A percentile compares a stretch with the other conserved stretches of the same genome.
phyloP scores from a whole-genome alignment of 441 rosid genomes.

The Cnidoscolus chayamansa region DNA sequence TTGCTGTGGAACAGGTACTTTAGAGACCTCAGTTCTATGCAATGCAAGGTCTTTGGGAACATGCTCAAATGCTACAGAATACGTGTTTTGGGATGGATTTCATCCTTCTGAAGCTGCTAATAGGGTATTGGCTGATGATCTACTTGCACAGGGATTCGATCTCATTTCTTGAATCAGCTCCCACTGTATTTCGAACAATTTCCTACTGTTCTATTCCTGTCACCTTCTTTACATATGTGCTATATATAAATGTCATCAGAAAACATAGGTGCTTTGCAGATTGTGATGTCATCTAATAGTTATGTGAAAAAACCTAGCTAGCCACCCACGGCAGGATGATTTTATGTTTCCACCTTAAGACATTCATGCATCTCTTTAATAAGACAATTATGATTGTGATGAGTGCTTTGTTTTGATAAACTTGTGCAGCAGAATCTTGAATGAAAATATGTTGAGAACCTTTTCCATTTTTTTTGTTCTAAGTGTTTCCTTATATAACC shows the following conservation, averaged over 20 bases:
- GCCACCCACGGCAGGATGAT: not conserved
- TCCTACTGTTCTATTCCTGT: slow-evolving; percentile 7
- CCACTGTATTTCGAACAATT: slow-evolving; percentile 13
- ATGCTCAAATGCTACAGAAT: slow-evolving; percentile 42
- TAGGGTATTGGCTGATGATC: slow-evolving; percentile 57
- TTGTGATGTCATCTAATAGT: not conserved
- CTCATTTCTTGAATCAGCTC: slow-evolving; percentile 59
- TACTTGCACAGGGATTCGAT: slow-evolving; percentile 67
- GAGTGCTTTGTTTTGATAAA: not conserved
- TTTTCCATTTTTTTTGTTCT: not conserved
- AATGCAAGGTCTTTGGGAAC: slow-evolving; percentile 61
- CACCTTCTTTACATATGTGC: slow-evolving; percentile 17
- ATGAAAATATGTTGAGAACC: not conserved
- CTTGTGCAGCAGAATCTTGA: not conserved
- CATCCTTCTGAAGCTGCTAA: slow-evolving; percentile 95
- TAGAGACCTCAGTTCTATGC: slow-evolving; percentile 86
- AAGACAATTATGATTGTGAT: slow-evolving; percentile 10
- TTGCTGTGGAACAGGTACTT: slow-evolving; percentile 89
- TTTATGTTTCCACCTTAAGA: not conserved
- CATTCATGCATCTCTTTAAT: slow-evolving; percentile 3
- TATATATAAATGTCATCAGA: slow-evolving; percentile 7
- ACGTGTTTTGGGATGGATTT: slow-evolving; percentile 81
- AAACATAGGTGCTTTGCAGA: slow-evolving; percentile 17
- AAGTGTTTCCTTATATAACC: not conserved
- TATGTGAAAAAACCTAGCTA: not conserved